Evolutionary conservation across 805 yeast genomes (phyloP).

Genomic region (Saccharomyces paradoxus): DNA sequence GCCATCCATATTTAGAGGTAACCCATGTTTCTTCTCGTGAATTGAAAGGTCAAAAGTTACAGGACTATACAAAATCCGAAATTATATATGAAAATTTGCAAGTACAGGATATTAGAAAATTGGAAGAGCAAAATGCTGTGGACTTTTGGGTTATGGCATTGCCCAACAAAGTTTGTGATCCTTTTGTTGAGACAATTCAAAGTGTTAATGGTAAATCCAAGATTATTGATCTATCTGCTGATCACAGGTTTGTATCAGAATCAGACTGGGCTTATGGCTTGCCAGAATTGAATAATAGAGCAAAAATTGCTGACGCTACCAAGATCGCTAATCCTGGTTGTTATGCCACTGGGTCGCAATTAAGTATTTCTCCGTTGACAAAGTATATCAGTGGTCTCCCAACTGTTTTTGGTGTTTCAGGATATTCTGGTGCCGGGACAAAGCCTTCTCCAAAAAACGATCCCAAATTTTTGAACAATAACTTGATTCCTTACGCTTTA

Average conservation of each 20-base stretch:
- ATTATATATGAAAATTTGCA: constrained; percentile 79
- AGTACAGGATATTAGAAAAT: constrained; percentile 70
- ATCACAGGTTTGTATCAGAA: constrained; percentile 84
- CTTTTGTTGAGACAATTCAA: constrained; percentile 74
- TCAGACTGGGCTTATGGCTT: constrained; percentile 91
- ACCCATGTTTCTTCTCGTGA: constrained; percentile 96
- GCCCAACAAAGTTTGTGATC: constrained; percentile 94
- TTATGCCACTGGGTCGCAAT: constrained; percentile 97
- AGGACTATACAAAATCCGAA: constrained; percentile 78
- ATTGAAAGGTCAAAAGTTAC: constrained; percentile 73
- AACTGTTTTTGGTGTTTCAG: constrained; percentile 88
- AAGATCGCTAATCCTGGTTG: constrained; percentile 97
- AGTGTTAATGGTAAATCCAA: constrained; percentile 62
- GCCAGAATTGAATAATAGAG: constrained; percentile 80
- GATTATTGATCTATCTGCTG: constrained; percentile 90
- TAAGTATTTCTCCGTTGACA: constrained; percentile 81
- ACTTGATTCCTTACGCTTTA: constrained; percentile 87
- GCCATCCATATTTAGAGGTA: constrained; percentile 80
- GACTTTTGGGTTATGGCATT: constrained; percentile 99
- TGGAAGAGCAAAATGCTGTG: constrained; percentile 70
- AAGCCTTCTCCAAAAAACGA: constrained; percentile 97
- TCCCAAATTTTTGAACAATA: constrained; percentile 60
- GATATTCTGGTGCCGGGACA: constrained; percentile 98
- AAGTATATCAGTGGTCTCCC: constrained; percentile 66
- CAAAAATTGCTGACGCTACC: constrained; percentile 55